Conservation (phyloP, 768 basidiomycete genomes). For the Suillus clintonianus region DNA sequence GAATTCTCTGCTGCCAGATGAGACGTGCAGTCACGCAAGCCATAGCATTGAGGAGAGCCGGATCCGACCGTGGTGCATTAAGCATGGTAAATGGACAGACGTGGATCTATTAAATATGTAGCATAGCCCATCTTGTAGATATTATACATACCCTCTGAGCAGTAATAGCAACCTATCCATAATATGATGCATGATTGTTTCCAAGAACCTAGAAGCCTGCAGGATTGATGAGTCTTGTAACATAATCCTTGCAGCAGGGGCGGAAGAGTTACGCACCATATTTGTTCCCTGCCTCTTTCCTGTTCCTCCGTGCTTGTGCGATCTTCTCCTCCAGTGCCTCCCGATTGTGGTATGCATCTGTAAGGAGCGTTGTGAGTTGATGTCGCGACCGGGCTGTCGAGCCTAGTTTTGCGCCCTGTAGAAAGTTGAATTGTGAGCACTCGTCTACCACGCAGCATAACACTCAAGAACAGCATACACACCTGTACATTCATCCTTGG, state of each 20-base stretch:
- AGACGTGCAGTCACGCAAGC: not conserved
- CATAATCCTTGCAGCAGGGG: too few relatives aligned
- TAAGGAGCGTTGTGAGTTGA: constrained; percentile 78
- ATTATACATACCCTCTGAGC: constrained; percentile 13
- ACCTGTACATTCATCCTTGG: constrained; percentile 87
- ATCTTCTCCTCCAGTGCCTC: constrained; percentile 83
- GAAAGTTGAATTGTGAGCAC: not conserved
- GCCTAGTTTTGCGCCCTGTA: constrained; percentile 69
- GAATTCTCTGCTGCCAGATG: constrained; percentile 30
- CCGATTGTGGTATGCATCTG: constrained; percentile 82
- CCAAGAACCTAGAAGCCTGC: constrained; percentile 24
- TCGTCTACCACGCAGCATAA: not conserved
- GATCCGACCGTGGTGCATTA: not conserved
- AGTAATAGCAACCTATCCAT: not conserved
- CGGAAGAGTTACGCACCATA: constrained; percentile 60
- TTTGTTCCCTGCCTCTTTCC: constrained; percentile 91
- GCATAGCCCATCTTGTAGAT: constrained; percentile 21
- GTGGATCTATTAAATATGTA: constrained; percentile 16
- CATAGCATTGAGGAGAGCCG: too few relatives aligned
- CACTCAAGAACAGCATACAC: constrained; percentile 23
- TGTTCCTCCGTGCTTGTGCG: constrained; percentile 78
- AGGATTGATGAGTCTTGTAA: not conserved
- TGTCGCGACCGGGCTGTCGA: constrained; percentile 71
- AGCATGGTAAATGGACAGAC: not conserved
- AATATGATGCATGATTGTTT: not conserved